These are phyloP conservation scores for Mortierella sp. DNA, from an alignment of 371 early-diverging fungal species.

Conservation along the genomic window DNA sequence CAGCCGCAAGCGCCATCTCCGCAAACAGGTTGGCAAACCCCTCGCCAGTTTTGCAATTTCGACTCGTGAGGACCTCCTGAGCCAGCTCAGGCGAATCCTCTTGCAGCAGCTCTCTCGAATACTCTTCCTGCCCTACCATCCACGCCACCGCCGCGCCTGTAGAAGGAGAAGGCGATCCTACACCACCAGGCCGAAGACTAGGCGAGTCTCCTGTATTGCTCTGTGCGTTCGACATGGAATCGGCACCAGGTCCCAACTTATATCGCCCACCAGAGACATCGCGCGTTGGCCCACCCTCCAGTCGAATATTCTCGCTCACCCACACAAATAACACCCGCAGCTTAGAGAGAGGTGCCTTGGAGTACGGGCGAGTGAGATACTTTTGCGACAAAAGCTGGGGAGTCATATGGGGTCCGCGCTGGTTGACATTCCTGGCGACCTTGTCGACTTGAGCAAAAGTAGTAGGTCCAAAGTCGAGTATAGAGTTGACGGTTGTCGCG, in stretches of 20 bases:
- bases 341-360: slow-evolving; percentile 61
- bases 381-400: slow-evolving; percentile 68
- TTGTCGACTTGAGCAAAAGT: slow-evolving; percentile 67
- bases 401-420: slow-evolving; percentile 66
- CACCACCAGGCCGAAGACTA: slow-evolving; percentile 16
- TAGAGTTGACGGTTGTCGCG: neutral
- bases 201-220: slow-evolving; percentile 15
- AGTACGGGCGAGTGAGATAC: slow-evolving; percentile 68
- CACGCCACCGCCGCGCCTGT: slow-evolving; percentile 18
- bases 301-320: slow-evolving; percentile 69
- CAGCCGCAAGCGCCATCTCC: slow-evolving; percentile 71
- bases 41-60: slow-evolving; percentile 63
- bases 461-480: slow-evolving; percentile 36
- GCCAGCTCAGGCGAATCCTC: slow-evolving; percentile 59
- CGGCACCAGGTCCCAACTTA: slow-evolving; percentile 44
- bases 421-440: slow-evolving; percentile 70
- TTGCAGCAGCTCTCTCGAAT: slow-evolving; percentile 35
- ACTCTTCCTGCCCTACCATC: slow-evolving; percentile 45
- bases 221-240: slow-evolving; percentile 22
- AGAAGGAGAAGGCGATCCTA: neutral
- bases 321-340: slow-evolving; percentile 69
- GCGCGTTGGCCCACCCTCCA: slow-evolving; percentile 54
- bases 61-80: slow-evolving; percentile 61
- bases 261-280: slow-evolving; percentile 57
- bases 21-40: slow-evolving; percentile 73